Percentiles rank a stretch among this genome's conserved stretches.
Conservation (phyloP, 345 rosid genomes). For the Reutealis trisperma region DNA sequence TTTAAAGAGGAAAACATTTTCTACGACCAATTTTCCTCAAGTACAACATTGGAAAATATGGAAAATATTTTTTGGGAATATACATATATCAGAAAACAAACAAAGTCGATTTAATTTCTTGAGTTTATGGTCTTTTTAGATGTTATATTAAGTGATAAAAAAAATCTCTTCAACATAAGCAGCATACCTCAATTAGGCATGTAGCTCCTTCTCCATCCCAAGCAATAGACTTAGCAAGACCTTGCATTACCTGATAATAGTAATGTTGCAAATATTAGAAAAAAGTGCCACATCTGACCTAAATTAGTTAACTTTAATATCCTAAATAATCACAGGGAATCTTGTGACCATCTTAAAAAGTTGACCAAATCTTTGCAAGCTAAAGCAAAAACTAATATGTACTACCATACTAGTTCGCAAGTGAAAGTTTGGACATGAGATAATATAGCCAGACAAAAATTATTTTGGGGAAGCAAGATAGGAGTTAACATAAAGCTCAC, state of each 20-base stretch:
- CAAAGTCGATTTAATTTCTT: too few species aligned
- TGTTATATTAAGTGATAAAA: too few species aligned
- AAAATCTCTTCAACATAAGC: slow-evolving; percentile 9
- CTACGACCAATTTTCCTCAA: too few species aligned
- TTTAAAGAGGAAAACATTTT: too few species aligned
- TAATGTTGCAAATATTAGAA: neutral
- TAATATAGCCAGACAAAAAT: neutral
- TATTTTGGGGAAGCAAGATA: neutral
- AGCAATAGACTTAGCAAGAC: slow-evolving; percentile 96
- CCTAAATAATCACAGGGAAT: neutral
- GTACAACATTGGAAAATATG: too few species aligned
- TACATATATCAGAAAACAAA: too few species aligned
- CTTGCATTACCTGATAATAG: slow-evolving; percentile 85
- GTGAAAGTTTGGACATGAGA: neutral
- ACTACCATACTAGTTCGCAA: neutral
- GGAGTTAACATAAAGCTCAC: neutral
- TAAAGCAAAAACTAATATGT: neutral
- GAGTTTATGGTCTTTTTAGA: too few species aligned
- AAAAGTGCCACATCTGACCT: neutral
- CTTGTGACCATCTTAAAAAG: neutral
- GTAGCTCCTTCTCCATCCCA: slow-evolving; percentile 99
- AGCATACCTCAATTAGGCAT: slow-evolving; percentile 80
- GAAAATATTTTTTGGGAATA: too few species aligned
- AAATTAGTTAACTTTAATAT: neutral
- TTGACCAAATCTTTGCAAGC: slow-evolving; percentile 1